Evolutionary conservation across 148 eudicot species (phyloP).

Genomic region (Fallopia convolvulus): DNA sequence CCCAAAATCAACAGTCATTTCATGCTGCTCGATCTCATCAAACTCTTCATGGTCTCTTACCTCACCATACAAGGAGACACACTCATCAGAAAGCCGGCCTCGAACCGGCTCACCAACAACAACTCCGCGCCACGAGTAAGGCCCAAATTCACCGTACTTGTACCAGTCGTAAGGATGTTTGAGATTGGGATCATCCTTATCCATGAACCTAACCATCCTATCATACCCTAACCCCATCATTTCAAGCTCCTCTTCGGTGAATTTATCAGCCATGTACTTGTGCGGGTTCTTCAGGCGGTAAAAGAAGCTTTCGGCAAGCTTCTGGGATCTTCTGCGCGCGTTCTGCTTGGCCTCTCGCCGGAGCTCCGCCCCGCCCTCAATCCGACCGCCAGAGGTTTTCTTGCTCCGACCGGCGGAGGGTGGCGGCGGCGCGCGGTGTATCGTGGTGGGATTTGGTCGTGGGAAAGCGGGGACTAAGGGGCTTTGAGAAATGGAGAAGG

Average conservation of each 20-base stretch:
- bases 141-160: slow-evolving; percentile 87
- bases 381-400: slow-evolving; percentile 43
- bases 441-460: slow-evolving; percentile 20
- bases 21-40: slow-evolving; percentile 78
- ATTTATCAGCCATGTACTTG: slow-evolving; percentile 64
- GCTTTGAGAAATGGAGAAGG: slow-evolving; percentile 15
- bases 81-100: slow-evolving; percentile 62
- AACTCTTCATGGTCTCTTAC: slow-evolving; percentile 86
- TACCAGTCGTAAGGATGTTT: slow-evolving; percentile 91
- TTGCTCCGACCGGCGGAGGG: slow-evolving; percentile 81
- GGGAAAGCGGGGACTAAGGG: slow-evolving; percentile 14
- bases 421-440: slow-evolving; percentile 27
- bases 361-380: slow-evolving; percentile 62
- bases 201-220: slow-evolving; percentile 90
- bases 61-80: slow-evolving; percentile 53
- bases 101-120: slow-evolving; percentile 87
- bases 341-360: slow-evolving; percentile 67
- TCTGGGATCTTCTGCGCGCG: slow-evolving; percentile 47
- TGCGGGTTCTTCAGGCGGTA: slow-evolving; percentile 88
- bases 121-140: slow-evolving; percentile 88
- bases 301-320: slow-evolving; percentile 64
- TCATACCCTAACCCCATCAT: slow-evolving; percentile 94
- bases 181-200: slow-evolving; percentile 76
- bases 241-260: slow-evolving; percentile 78
- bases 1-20: slow-evolving; percentile 68